Base-by-base conservation (phyloP, 23 red algal genomes). In the Rhodosorus marinus region DNA sequence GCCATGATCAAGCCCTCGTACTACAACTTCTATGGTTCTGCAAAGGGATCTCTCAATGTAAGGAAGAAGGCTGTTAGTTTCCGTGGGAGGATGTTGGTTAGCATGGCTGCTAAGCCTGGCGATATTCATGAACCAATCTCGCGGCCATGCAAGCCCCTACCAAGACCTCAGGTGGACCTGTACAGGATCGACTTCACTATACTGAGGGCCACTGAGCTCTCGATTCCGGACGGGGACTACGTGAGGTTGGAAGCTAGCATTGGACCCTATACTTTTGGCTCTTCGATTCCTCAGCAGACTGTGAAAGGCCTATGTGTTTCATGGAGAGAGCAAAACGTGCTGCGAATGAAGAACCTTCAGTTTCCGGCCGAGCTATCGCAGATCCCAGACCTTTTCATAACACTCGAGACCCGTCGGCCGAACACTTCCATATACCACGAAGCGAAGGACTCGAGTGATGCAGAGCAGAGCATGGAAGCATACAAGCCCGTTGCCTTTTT, bases 21-120 rank as follows among this genome's bases (percentile, higher is more conserved):
- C 25, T 92, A 92, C 62, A 92, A 92, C 64, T 80, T 92, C 49
- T 92, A 92, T 48, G 83, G 83, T 14, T 62, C 61, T 20, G 55
- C 62, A 6, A 35, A 80, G 3, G 72, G 72, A 34, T 43, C 45
- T n/a, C 65, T 54, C 5, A 74, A 92, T 35, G 55, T 60, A 28
- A 68, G 67, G 35, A 71, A 78, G 50, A 92, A 92, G 57, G 64
- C 60, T 3, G 63, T 80, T 46, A 67, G 73, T 6, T 92, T 78
- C 35, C 64, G 83, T 4, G 83, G 83, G 3, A 54, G 83, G 20
- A 58, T 80, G 15, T 57, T 92, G 2, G 62, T 92, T 24, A 64
- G 78, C 24, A 69, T 67, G 5, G 78, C 57, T 22, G 78, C 78
- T 24, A 83, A 83, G 60, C 64, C 54, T n/a, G 64, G 78, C 15